Evolutionary conservation across 1,139 yeast species (phyloP).

Genomic region (Pichia kudriavzevii): DNA sequence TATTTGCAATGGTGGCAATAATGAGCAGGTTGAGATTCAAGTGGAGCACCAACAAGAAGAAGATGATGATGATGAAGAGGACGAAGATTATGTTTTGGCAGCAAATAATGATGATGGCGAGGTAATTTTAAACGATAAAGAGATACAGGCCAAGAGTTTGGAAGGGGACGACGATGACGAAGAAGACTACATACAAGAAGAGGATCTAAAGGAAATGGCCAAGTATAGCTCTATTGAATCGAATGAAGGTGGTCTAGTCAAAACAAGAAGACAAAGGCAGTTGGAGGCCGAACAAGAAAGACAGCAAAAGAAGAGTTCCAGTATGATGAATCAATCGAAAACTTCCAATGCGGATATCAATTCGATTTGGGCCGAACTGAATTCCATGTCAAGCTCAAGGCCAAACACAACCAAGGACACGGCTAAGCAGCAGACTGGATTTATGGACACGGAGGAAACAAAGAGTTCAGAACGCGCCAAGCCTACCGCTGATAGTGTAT

Average conservation of each 20-base stretch:
- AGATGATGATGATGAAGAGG: slow-evolving; percentile 26
- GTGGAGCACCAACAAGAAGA: too few species aligned
- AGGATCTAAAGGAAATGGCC: slow-evolving; percentile 29
- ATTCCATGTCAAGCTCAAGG: too few species aligned
- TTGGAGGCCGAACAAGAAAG: slow-evolving; percentile 31
- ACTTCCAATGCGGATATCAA: slow-evolving; percentile 35
- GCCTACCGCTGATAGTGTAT: neutral
- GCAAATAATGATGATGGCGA: neutral
- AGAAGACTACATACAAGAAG: slow-evolving; percentile 22
- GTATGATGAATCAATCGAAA: neutral
- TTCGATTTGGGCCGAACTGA: slow-evolving; percentile 48
- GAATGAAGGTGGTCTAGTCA: slow-evolving; percentile 46
- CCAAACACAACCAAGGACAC: slow-evolving; percentile 2
- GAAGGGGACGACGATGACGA: slow-evolving; percentile 24
- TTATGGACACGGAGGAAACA: too few species aligned
- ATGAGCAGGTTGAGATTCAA: too few species aligned
- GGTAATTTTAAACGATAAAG: slow-evolving; percentile 9
- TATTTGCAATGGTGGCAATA: slow-evolving; percentile 1
- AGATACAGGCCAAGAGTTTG: too few species aligned
- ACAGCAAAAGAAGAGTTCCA: slow-evolving; percentile 20
- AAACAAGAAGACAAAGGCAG: slow-evolving; percentile 48
- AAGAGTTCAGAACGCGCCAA: neutral
- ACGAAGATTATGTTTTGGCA: slow-evolving; percentile 23
- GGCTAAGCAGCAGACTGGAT: neutral
- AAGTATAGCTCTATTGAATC: slow-evolving; percentile 39